Percentiles rank a stretch among this genome's conserved stretches.
Evolutionary conservation across 2,329 filamentous ascomycete genomes (phyloP).

Genomic region (Catunica adiposa): DNA sequence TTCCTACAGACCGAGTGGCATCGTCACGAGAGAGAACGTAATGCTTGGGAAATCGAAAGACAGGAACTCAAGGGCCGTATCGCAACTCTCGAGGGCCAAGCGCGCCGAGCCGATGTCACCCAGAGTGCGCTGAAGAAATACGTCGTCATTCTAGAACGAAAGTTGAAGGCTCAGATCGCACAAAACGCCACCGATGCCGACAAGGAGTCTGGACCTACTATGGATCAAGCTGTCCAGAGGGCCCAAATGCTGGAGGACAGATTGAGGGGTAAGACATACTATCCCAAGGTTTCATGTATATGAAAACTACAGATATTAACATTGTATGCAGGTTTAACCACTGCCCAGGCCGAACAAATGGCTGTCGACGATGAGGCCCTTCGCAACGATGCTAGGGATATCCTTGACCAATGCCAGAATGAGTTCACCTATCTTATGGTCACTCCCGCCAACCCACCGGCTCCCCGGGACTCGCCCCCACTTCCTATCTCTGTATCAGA

Average conservation of each 20-base stretch:
- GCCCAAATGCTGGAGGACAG: constrained; percentile 37
- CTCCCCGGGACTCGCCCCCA: constrained; percentile 45
- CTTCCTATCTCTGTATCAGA: constrained; percentile 23
- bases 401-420: constrained; percentile 47
- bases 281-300: not conserved
- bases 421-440: constrained; percentile 55
- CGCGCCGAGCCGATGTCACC: constrained; percentile 68
- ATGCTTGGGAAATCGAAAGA: constrained; percentile 96
- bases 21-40: constrained; percentile 89
- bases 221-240: constrained; percentile 33
- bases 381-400: constrained; percentile 38
- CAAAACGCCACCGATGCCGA: constrained; percentile 45
- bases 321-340: constrained; percentile 8
- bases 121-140: constrained; percentile 85
- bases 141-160: constrained; percentile 73
- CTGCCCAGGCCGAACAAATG: constrained; percentile 22
- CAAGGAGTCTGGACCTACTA: constrained; percentile 26
- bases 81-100: constrained; percentile 80
- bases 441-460: constrained; percentile 47
- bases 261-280: constrained; percentile 29
- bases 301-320: constrained; percentile 1
- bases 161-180: constrained; percentile 62
- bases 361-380: constrained; percentile 32
- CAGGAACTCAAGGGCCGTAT: constrained; percentile 98
- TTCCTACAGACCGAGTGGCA: constrained; percentile 99